Evolutionary conservation across 2,329 filamentous ascomycete species (phyloP), one percentile per base, ranked within the genome.

Genomic region (Alternaria tenuissima): DNA sequence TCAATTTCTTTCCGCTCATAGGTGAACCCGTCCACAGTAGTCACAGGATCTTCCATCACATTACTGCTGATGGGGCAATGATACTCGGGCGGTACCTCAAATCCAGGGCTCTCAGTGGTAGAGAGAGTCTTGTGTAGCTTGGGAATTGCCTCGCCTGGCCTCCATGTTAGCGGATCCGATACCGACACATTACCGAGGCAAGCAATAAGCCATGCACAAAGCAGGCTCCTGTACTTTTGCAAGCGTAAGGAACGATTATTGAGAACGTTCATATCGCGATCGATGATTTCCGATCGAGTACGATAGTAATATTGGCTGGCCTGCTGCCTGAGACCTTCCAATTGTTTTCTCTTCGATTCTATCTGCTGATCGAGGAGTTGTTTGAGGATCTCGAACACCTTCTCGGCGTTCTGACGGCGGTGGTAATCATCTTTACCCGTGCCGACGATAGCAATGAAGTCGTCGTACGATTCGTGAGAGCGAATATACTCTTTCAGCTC

Each of bases 21-120:
- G 0, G 66, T 76, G 55, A 73, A 72, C 1, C 68, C 66, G 52
- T 80, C 76, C 3, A 62, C 53, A 3, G 78, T 73, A 2, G 42
- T 63, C 16, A 79, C 78, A 5, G 78, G 75, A 57, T 79, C 75
- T 39, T 72, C 57, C 64, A 79, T 75, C 14, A 18, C 77, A 14
- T 71, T 71, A 8, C 69, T 69, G 12, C 67, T 74, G 48, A 79
- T 78, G 3, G 76, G 75, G 48, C 77, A 79, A 2, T 63, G 34
- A 54, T 71, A 65, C 1, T 74, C 62, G 7, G 64, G 26, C 32
- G 75, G 71, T 26, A 75, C 61, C 34, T 70, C 61, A 36, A 67
- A 64, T 4, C 65, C 62, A 4, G 57, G 51, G 3, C 36, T 26
- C n/a, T 60, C 12, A 6, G 20, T 43, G 7, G 20, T 14, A 6